Base-by-base conservation (phyloP, 225 moss, liverwort and hornwort species). In the Pseudisothecium myosuroides region DNA sequence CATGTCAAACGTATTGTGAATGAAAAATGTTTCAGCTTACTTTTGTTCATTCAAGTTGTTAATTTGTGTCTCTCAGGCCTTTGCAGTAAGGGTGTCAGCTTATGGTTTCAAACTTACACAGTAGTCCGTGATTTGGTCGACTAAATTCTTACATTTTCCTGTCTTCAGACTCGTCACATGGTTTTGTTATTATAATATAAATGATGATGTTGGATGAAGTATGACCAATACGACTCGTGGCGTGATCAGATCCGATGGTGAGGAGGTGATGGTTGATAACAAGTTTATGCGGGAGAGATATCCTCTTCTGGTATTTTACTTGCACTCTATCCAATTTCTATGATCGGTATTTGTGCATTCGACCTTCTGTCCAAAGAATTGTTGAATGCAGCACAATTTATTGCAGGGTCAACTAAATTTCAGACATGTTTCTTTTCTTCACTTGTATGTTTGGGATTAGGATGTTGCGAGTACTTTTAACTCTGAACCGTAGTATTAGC, bases 221-320 rank as follows among this genome's bases (percentile, higher is more conserved):
- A 56, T 88, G 82, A 89, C 87, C 85, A 87, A 83, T 52, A 65
- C 58, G 85, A 85, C 59, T 88, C 56, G 87, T 88, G 91, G 69
- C 67, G 69, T 93, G 83, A 89, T 87, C 95, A 98, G 98, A 92
- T 96, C 95, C 28, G 98, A 98, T 87, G 98, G 97, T 32, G 90
- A 90, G 93, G 98, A 98, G 89, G 95, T 96, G 83, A 89, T 98
- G 83, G 97, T 98, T 63, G 94, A 97, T 88, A 98, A 98, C 92
- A 98, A 97, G 93, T 96, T 95, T 64, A 96, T 98, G 98, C 95
- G 97, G 76, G 94, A 94, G 76, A 94, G 88, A 85, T 97, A 96
- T 83, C 98, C 98, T 28, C 95, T 95, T 91, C 90, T 98, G 97
- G 98, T 98, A 96, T 78, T 50, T 60, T 68, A 87, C n/a, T 72